Evolutionary conservation across 495 filamentous ascomycete genomes (phyloP), one percentile per base, ranked within the genome.

Genomic region (Penicillium maclennaniae): DNA sequence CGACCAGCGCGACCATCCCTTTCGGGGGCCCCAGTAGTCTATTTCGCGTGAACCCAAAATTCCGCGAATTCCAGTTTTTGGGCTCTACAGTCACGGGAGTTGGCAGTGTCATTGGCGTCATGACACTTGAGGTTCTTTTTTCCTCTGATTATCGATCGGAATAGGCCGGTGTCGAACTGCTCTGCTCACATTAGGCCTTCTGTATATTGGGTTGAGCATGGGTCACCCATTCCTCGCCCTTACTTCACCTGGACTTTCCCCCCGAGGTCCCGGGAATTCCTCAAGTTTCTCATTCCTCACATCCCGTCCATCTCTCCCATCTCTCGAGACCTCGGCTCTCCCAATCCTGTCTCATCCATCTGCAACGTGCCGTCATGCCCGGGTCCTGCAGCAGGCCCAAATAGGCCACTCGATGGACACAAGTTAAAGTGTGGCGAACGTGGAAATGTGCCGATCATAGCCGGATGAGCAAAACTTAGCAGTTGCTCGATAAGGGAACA

Each of bases 321-420:
- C 23, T 23, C 23, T 23, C 23, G 5, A 23, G 23, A 5, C 31
- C 31, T 12, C 31, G 31, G 31, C 31, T 14, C 14, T 14, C 10
- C 15, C 9, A 12, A 34, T 34, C 31, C 8, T 9, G 31, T 14
- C 31, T 31, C 9, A 6, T 12, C 27, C 25, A 10, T 43, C 46
- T 52, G 49, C 45, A 49, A 21, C 27, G 42, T 52, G 50, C 31
- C 50, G 54, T 57, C 54, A 61, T 61, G 17, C 14, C 25, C 5
- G 40, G 51, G 23, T 38, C 7, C 47, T 56, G 58, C 58, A 51
- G n/a, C 21, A 31, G 47, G 54, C 58, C 54, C 26, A 47, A 53
- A 41, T 28, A 28, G 46, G 54, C 9, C 10, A 34, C 31, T 10
- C 10, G 10, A 34, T 34, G 31, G 15, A 9, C 14, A 4, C 1